Percentiles rank a stretch among this genome's conserved stretches.
These are phyloP conservation scores for Thraustotheca clavata DNA, from an alignment of 352 stramenopile genomes.

Conservation along the genomic window DNA sequence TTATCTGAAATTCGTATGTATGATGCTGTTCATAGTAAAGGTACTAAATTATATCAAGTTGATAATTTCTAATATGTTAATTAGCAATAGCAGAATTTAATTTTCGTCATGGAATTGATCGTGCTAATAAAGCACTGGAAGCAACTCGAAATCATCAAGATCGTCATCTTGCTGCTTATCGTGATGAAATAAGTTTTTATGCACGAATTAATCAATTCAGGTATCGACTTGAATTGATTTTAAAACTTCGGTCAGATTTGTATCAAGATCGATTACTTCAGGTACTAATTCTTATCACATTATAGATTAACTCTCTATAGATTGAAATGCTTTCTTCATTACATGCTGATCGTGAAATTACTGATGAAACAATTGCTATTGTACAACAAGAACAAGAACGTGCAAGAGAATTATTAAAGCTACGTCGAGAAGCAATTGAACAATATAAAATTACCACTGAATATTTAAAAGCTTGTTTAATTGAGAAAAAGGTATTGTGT, in stretches of 20 bases:
- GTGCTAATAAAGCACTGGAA: slow-evolving; percentile 21
- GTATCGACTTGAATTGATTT: slow-evolving; percentile 51
- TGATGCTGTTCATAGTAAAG: slow-evolving; percentile 43
- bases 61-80: neutral
- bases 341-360: neutral
- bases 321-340: neutral
- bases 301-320: neutral
- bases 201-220: slow-evolving; percentile 58
- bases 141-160: slow-evolving; percentile 29
- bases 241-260: slow-evolving; percentile 30
- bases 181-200: slow-evolving; percentile 59
- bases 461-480: slow-evolving; percentile 12
- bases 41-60: neutral
- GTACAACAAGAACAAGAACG: slow-evolving; percentile 17
- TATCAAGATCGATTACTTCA: slow-evolving; percentile 41
- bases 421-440: slow-evolving; percentile 2
- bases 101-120: slow-evolving; percentile 54
- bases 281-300: slow-evolving; percentile 26
- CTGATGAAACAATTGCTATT: neutral
- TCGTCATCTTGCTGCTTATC: slow-evolving; percentile 41
- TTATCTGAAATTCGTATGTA: slow-evolving; percentile 46
- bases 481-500: slow-evolving; percentile 11
- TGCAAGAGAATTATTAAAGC: slow-evolving; percentile 1
- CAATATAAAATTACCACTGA: slow-evolving; percentile 1
- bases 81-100: slow-evolving; percentile 57